Evolutionary conservation across 2,329 filamentous ascomycete species (phyloP).

Genomic region (Trichoderma atrobrunneum): DNA sequence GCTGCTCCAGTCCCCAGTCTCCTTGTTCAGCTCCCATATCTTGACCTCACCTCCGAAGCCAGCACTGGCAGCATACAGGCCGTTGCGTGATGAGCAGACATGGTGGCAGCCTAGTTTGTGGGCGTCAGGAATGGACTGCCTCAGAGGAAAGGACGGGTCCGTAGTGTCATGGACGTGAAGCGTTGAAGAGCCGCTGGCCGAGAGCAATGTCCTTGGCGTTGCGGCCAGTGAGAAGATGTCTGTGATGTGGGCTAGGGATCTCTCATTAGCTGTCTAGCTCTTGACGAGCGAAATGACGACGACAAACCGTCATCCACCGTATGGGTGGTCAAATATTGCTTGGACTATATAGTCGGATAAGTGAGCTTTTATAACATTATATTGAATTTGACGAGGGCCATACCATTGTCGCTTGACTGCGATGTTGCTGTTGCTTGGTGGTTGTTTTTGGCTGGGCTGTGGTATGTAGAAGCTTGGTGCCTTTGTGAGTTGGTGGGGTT

Average conservation of each 20-base stretch:
- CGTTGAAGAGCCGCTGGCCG: conserved; percentile 78
- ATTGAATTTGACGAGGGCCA: neutral
- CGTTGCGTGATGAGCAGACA: conserved; percentile 66
- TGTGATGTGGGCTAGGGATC: conserved; percentile 66
- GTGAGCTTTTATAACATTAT: neutral
- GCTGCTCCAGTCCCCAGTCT: conserved; percentile 51
- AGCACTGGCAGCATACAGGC: conserved; percentile 71
- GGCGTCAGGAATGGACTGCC: conserved; percentile 74
- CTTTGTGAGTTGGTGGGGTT: conserved; percentile 19
- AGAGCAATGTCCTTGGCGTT: conserved; percentile 71
- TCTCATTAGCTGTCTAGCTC: conserved; percentile 20
- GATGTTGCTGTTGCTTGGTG: conserved; percentile 5
- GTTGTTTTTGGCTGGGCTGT: conserved; percentile 28
- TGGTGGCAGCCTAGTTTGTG: conserved; percentile 93
- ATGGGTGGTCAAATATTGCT: conserved; percentile 94
- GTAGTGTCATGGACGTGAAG: conserved; percentile 77
- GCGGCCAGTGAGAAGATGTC: conserved; percentile 83
- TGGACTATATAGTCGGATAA: conserved; percentile 61
- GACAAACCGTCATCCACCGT: conserved; percentile 78
- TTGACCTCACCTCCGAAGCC: conserved; percentile 89
- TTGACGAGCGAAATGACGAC: conserved; percentile 25
- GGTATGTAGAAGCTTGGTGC: conserved; percentile 22
- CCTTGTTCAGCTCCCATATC: conserved; percentile 67
- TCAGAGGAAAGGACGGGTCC: conserved; percentile 68
- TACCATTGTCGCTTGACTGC: conserved; percentile 27